Evolutionary conservation across 192 early-diverging fungal genomes (phyloP).

Genomic region (Borealophlyctis nickersoniae): DNA sequence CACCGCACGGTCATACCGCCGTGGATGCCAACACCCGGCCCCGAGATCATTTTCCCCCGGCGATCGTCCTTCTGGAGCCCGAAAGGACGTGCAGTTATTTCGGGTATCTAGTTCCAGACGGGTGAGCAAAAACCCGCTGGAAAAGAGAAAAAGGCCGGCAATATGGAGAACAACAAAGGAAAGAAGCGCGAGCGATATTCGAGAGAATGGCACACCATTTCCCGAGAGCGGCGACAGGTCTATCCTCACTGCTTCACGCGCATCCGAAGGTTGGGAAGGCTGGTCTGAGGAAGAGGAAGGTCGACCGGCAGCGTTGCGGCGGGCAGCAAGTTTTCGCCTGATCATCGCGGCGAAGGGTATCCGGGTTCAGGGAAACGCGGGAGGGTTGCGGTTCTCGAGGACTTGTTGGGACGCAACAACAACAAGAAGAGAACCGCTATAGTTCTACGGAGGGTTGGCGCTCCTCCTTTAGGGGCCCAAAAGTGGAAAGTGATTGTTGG

Average conservation of each 20-base stretch:
- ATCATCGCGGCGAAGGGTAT: too few relatives aligned
- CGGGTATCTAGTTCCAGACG: conserved; percentile 36
- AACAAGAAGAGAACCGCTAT: too few relatives aligned
- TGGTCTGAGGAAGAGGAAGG: neutral
- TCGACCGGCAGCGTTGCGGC: neutral
- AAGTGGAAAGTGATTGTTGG: too few relatives aligned
- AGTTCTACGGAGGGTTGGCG: too few relatives aligned
- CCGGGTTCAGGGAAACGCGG: too few relatives aligned
- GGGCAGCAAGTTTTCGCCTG: neutral
- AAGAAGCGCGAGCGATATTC: neutral
- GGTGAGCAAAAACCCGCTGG: conserved; percentile 36
- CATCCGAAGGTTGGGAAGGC: neutral
- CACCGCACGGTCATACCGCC: conserved; percentile 36
- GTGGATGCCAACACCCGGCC: conserved; percentile 20
- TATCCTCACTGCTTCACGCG: neutral
- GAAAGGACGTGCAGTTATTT: conserved; percentile 9
- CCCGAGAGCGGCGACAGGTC: neutral
- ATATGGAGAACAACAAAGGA: conserved; percentile 23
- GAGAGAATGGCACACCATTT: neutral
- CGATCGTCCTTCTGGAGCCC: neutral
- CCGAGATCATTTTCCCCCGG: neutral
- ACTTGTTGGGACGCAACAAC: too few relatives aligned
- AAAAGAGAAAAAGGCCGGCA: conserved; percentile 21
- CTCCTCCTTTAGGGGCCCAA: too few relatives aligned
- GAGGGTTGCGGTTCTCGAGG: too few relatives aligned